Conservation (phyloP, 2,329 filamentous ascomycete genomes). For the Fusarium sp. region DNA sequence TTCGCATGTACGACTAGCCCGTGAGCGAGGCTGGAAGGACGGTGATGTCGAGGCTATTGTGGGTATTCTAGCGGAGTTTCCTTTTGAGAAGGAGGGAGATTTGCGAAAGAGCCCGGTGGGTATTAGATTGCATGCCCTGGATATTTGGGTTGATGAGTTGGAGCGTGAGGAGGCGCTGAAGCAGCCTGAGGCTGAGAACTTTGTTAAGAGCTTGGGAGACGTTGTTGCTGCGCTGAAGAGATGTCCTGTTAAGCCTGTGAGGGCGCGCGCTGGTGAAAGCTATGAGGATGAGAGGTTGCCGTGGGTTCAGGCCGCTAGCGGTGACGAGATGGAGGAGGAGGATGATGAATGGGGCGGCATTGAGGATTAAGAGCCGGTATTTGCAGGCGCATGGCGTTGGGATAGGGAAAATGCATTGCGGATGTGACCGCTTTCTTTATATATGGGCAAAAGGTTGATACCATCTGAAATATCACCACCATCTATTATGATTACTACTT, state of each 20-base stretch:
- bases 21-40: constrained; percentile 53
- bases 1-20: constrained; percentile 70
- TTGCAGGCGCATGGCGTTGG: constrained; percentile 46
- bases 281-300: constrained; percentile 80
- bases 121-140: constrained; percentile 85
- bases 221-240: constrained; percentile 68
- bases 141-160: constrained; percentile 92
- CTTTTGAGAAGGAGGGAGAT: constrained; percentile 53
- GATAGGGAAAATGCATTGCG: constrained; percentile 34
- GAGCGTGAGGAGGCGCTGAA: constrained; percentile 74
- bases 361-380: constrained; percentile 64
- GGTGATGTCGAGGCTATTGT: constrained; percentile 47
- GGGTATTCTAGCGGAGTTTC: constrained; percentile 47
- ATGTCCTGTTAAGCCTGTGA: constrained; percentile 77
- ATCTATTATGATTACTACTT: constrained; percentile 33
- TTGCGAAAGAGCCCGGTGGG: constrained; percentile 80
- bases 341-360: constrained; percentile 74
- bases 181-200: constrained; percentile 55
- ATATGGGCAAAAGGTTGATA: constrained; percentile 42
- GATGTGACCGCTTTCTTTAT: constrained; percentile 20
- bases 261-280: constrained; percentile 76
- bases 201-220: constrained; percentile 65
- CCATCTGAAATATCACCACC: constrained; percentile 38
- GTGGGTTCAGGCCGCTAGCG: constrained; percentile 59
- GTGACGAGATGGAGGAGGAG: constrained; percentile 55